Base-by-base conservation (phyloP, 2,329 filamentous ascomycete genomes). In the Stylonectria norvegica region DNA sequence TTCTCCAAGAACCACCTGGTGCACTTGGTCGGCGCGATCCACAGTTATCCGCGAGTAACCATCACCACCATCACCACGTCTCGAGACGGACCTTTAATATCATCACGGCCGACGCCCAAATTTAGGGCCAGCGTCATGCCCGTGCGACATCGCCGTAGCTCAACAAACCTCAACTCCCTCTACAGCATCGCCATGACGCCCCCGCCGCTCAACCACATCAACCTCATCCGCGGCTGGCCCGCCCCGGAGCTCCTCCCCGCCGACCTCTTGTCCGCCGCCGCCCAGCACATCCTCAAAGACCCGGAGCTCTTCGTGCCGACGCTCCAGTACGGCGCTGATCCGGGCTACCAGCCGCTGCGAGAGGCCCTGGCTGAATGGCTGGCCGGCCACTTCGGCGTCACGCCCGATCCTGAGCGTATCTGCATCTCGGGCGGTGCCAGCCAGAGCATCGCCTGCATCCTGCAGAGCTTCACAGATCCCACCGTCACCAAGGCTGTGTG, bases 371-470 rank as follows among this genome's bases (percentile, higher is more conserved):
- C 87, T 4, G 58, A 65, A 27, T 95, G 87, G 86, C 70, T 95
- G 28, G 75, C 71, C 1, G 52, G 58, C 1, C 83, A 83, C 55
- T 91, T 88, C 58, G 48, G 60, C 35, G 55, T 63, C 8, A 40
- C 51, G 42, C 51, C 62, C 5, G 70, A 72, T 11, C 57, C 73
- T 4, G 71, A 79, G 3, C 75, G 87, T 20, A 83, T 95, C 38
- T 86, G 83, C 58, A 83, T 95, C 59, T 87, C 86, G 0, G 89
- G 89, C 31, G 90, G 90, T 12, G 90, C 90, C 3, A 87, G 81
- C 50, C 89, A 95, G 70, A 89, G 83, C 58, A 63, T 95, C 3
- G 88, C 85, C 0, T 85, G 81, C 56, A 68, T 95, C 4, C 67
- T 95, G 35, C 79, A 85, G 61, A 85, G 85, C 20, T 95, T 85